Conservation (phyloP, 2,329 filamentous ascomycete species). For the Botryotinia convoluta region DNA sequence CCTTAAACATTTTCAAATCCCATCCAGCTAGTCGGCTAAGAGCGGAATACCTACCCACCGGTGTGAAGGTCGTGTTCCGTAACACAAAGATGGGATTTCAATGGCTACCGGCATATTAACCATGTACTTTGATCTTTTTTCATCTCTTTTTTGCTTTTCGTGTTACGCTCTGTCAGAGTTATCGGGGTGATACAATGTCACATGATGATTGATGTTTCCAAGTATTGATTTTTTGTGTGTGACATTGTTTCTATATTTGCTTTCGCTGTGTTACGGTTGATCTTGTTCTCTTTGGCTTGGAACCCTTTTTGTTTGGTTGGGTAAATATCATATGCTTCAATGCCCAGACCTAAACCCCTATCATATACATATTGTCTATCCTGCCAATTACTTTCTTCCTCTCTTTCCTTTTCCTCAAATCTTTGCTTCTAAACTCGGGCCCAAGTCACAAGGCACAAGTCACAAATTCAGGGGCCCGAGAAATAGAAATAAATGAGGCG, state of each 20-base stretch:
- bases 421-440: background rate
- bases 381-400: background rate
- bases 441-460: background rate
- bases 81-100: background rate
- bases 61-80: background rate
- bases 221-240: background rate
- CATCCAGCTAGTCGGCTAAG: background rate
- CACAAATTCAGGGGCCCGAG: background rate
- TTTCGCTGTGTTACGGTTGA: background rate
- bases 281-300: background rate
- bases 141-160: background rate
- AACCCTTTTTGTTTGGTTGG: background rate
- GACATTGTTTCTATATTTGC: background rate
- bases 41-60: background rate
- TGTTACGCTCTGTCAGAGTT: background rate
- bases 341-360: background rate
- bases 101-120: conserved; percentile 3
- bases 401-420: background rate
- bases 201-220: background rate
- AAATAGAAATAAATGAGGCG: background rate
- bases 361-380: background rate
- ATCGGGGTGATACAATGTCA: background rate
- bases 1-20: background rate
- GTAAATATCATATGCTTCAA: background rate
- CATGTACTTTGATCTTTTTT: background rate